A percentile compares a stretch with the other conserved stretches of the same genome.
phyloP scores from a whole-genome alignment of 2,329 filamentous ascomycete species.

The Pleurostoma richardsiae region DNA sequence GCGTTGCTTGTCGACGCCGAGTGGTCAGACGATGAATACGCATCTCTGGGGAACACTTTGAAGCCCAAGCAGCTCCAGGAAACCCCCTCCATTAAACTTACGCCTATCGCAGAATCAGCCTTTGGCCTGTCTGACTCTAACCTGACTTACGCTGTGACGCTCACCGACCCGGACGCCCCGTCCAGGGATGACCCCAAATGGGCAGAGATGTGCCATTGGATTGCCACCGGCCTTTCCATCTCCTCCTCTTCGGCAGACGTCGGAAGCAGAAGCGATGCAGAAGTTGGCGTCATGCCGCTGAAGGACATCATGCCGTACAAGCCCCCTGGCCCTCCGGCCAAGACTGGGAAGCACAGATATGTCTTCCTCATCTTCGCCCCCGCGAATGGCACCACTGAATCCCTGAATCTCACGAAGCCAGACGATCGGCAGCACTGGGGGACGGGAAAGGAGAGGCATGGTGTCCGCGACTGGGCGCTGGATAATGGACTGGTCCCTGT shows the following conservation, averaged over 20 bases:
- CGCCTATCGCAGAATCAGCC: constrained; percentile 10
- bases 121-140: constrained; percentile 2
- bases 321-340: constrained; percentile 31
- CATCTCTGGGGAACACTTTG: constrained; percentile 47
- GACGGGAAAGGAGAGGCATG: constrained; percentile 24
- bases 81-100: constrained; percentile 24
- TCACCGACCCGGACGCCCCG: constrained; percentile 38
- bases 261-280: constrained; percentile 2
- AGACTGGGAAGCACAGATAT: constrained; percentile 37
- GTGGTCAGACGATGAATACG: constrained; percentile 32
- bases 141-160: constrained; percentile 22
- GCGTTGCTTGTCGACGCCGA: constrained; percentile 44
- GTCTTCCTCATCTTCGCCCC: constrained; percentile 33
- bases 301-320: constrained; percentile 33
- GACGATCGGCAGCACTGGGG: constrained; percentile 33
- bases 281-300: constrained; percentile 9
- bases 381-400: constrained; percentile 30
- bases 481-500: constrained; percentile 34
- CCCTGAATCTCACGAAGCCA: constrained; percentile 26
- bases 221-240: constrained; percentile 25
- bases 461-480: constrained; percentile 32
- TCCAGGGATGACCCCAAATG: constrained; percentile 34
- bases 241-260: constrained; percentile 12
- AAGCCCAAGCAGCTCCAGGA: constrained; percentile 25
- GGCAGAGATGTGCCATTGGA: constrained; percentile 42